These are phyloP conservation scores for Oryza punctata DNA, from an alignment of 176 grass and related monocot genomes.

Conservation along the genomic window DNA sequence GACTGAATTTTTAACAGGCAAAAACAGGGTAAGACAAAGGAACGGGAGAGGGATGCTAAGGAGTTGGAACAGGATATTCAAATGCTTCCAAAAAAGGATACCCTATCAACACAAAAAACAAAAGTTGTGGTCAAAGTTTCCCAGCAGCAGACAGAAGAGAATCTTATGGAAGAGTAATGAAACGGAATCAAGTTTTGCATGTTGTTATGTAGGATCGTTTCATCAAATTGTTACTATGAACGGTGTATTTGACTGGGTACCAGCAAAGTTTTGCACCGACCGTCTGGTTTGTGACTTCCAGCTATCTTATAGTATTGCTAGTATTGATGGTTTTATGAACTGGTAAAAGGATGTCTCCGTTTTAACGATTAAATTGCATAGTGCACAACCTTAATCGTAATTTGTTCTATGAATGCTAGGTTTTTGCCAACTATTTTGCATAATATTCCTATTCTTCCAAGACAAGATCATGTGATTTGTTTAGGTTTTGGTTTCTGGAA, in stretches of 20 bases:
- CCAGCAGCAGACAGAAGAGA: constrained; percentile 45
- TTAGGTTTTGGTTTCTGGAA: no score
- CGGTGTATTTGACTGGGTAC: background rate
- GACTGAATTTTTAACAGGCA: constrained; percentile 47
- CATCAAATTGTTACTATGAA: background rate
- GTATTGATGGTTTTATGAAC: no score
- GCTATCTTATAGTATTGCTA: no score
- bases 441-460: no score
- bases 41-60: constrained; percentile 40
- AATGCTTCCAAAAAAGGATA: constrained; percentile 49
- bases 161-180: constrained; percentile 69
- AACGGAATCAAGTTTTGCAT: background rate
- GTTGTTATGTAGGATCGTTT: background rate
- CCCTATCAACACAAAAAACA: constrained; percentile 19
- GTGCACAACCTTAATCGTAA: no score
- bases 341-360: no score
- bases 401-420: no score
- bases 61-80: constrained; percentile 68
- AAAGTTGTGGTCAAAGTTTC: constrained; percentile 66
- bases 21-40: constrained; percentile 42
- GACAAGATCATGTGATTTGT: no score
- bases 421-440: no score
- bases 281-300: no score
- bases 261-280: no score
- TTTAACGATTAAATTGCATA: no score